Evolutionary conservation across 2,329 filamentous ascomycete species (phyloP), one percentile per base, ranked within the genome.

Genomic region (Hypomyces rosellus): DNA sequence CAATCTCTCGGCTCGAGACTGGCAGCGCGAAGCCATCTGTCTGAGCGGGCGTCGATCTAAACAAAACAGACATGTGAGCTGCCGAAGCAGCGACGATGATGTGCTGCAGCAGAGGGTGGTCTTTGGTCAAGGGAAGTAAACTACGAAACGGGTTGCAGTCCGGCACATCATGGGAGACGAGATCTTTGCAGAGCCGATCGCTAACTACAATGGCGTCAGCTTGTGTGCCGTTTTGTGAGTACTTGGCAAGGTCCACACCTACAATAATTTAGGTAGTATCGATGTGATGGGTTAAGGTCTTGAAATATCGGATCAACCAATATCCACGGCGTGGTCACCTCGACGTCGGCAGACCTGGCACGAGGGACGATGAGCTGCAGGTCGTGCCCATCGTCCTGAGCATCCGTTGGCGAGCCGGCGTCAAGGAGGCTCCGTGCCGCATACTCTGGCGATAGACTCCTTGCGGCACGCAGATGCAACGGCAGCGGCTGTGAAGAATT

Each of bases 181-280:
- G 68, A 57, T 80, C 77, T 59, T 67, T 72, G 64, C 77, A 81
- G 45, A 82, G 65, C 37, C 74, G 63, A n/a, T 61, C 65, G 48
- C 74, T 62, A 63, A 78, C 72, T 79, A 39, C 25, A 30, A 30
- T 30, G 14, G 11, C 4, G 39, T 43, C 22, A 47, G 38, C 5
- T 50, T 34, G 20, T 37, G 40, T 50, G 55, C 48, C n/a, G 22
- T 4, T 8, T 25, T 34, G 11, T 34, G 14, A 46, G n/a, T n/a
- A n/a, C n/a, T 3, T 42, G 13, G 11, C 5, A 38, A 16, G 16
- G 2, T 16, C n/a, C 13, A 16, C 30, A 33, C 18, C 5, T 63
- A 72, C 70, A 73, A 54, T 73, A 73, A 44, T 65, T 65, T 44
- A 73, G 62, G 51, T 72, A 73, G 55, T 69, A 63, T 13, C 70